A percentile compares a stretch with the other conserved stretches of the same genome.
phyloP scores from a whole-genome alignment of 805 yeast genomes.

The Saturnispora saitoi region DNA sequence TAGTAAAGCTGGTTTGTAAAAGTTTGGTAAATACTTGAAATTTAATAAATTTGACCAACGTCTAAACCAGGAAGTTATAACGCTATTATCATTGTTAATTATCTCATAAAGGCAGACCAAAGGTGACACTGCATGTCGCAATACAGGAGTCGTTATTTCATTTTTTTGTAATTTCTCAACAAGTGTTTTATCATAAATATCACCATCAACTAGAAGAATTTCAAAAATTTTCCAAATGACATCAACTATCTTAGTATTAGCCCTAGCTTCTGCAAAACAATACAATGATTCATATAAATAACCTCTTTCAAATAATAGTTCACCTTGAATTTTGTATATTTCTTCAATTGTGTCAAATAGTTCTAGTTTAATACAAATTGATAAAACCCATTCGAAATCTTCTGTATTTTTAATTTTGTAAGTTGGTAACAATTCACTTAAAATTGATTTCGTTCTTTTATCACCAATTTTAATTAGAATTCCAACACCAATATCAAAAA shows the following conservation, averaged over 20 bases:
- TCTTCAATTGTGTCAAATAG: slow-evolving; percentile 49
- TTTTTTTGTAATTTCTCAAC: slow-evolving; percentile 16
- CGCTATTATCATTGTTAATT: slow-evolving; percentile 27
- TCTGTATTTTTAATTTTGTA: slow-evolving; percentile 58
- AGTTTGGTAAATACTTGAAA: slow-evolving; percentile 46
- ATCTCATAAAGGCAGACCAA: slow-evolving; percentile 54
- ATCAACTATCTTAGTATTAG: slow-evolving; percentile 40
- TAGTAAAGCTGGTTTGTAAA: slow-evolving; percentile 40
- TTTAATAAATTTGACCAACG: slow-evolving; percentile 34
- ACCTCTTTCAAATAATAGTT: slow-evolving; percentile 21
- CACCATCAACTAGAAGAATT: slow-evolving; percentile 43
- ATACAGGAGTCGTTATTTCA: slow-evolving; percentile 36
- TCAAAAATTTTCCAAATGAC: slow-evolving; percentile 58
- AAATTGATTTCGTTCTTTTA: slow-evolving; percentile 34
- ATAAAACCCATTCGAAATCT: slow-evolving; percentile 71
- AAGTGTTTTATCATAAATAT: slow-evolving; percentile 43
- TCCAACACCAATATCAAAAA: slow-evolving; percentile 67
- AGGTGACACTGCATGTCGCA: slow-evolving; percentile 65
- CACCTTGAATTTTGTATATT: slow-evolving; percentile 47
- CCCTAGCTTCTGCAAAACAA: slow-evolving; percentile 57
- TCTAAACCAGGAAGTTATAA: slow-evolving; percentile 20
- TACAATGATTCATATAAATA: slow-evolving; percentile 50
- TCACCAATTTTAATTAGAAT: slow-evolving; percentile 42
- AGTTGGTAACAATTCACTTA: slow-evolving; percentile 51
- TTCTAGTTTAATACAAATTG: slow-evolving; percentile 61